Base-by-base conservation (phyloP, 192 early-diverging fungal genomes). In the Linnemannia zychae region DNA sequence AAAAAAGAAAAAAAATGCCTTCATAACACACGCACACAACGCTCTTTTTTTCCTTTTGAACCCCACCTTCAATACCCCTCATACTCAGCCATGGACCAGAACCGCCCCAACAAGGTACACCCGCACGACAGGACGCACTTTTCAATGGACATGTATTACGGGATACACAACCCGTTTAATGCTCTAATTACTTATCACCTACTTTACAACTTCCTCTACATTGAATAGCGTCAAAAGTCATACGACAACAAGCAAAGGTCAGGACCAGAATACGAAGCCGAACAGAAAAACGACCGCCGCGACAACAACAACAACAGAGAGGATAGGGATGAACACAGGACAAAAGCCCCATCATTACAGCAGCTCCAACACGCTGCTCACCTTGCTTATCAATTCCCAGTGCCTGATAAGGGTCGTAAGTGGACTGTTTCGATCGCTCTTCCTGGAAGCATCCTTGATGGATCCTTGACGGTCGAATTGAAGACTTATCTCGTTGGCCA, bases 401-500 rank as follows among this genome's bases (percentile, higher is more conserved):
- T 79, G 1, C 82, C 82, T 12, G 77, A 79, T 37, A 82, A 74
- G 28, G 86, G 86, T 31, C 83, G 92, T 20, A 80, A 81, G 34
- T 93, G 91, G 78, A 94, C 94, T 1, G 91, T 93, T 28, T 91
- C 91, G 57, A 79, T 95, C 36, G 94, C 94, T 16, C 78, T 95
- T 37, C 93, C 94, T 15, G 89, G 91, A 34, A 93, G 91, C 17
- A 92, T 95, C 44, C 85, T 95, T 46, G 92, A 92, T 49, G 89
- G 89, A 72, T 89, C 92, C 36, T 89, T 92, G 52, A 92, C 91
- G 0, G 78, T 90, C 36, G 94, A 95, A 73, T 75, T 95, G 65
- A 90, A 92, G 76, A 95, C 94, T 3, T 92, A 92, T 75, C 82
- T 94, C n/a, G 94, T 92, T 13, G 94, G 94, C 67, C 92, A 95